Percentiles rank a stretch among this genome's conserved stretches.
Conservation (phyloP, 805 yeast species). For the Suhomyces tanzawaensis region DNA sequence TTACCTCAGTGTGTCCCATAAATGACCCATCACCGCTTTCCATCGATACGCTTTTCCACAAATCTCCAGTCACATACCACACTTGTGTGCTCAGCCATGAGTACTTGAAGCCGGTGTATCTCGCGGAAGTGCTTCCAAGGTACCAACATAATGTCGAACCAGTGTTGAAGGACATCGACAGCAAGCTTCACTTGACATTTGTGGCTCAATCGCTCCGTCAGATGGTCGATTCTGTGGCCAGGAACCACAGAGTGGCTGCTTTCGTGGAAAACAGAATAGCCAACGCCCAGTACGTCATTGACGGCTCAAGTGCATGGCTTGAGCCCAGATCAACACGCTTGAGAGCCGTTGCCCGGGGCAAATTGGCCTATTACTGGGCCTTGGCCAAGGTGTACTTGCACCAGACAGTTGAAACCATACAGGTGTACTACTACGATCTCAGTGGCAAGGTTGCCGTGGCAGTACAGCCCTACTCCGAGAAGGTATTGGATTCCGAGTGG, state of each 20-base stretch:
- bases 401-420: background rate
- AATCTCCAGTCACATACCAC: slow-evolving; percentile 5
- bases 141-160: slow-evolving; percentile 2
- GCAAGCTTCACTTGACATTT: background rate
- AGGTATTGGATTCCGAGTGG: background rate
- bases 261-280: background rate
- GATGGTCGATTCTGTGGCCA: background rate
- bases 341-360: background rate
- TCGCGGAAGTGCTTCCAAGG: background rate
- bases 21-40: background rate
- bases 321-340: background rate
- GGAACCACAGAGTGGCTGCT: background rate
- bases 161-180: background rate
- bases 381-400: background rate
- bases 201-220: background rate
- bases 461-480: background rate
- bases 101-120: slow-evolving; percentile 6
- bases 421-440: background rate
- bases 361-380: background rate
- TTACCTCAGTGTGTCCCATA: slow-evolving; percentile 6
- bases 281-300: background rate
- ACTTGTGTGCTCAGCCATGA: slow-evolving; percentile 9
- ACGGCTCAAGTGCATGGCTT: background rate
- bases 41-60: background rate
- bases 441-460: background rate